Evolutionary conservation across 129 eudicot genomes (phyloP), one percentile per base, ranked within the genome.

Genomic region (Flaveria robusta): DNA sequence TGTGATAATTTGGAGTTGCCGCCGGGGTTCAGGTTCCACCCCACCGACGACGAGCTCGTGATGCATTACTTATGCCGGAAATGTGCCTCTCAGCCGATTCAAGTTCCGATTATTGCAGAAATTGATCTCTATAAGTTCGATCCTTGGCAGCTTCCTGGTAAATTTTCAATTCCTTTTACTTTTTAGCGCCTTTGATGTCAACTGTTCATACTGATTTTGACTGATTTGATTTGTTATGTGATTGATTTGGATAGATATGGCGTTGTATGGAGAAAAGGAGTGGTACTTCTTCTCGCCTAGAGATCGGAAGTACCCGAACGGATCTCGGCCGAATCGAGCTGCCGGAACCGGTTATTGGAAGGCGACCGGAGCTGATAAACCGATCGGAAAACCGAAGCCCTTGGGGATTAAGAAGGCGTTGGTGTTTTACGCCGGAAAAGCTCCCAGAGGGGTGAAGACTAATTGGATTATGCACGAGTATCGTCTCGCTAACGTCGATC

Each of bases 91-190:
- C 87, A 89, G 13, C 20, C 81, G 5, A 86, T 89, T 68, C 43
- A 82, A 1, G 91, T 74, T 13, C 86, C 91, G 11, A 84, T 89
- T 52, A 82, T 89, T 3, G 91, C 91, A 3, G 94, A 86, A 26
- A 84, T 89, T 49, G 91, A 89, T 86, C 82, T 89, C 2, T 89
- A 89, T 75, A 89, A 89, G 71, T 86, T 86, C 70, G 87, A 89
- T 80, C 94, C 94, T 2, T 89, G 94, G 94, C 83, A 89, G 31
- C 94, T 89, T 66, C 94, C 91, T 47, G 91, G 94, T 89, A 81
- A 64, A 3, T 29, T 19, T 60, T 14, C 72, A 5, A 45, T 55
- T 58, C 41, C 16, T 22, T 77, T 24, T 22, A 45, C 19, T 10
- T n/a, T 52, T 27, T 27, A 27, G 3, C n/a, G n/a, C n/a, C n/a